Percentiles rank a stretch among this genome's conserved stretches.
Evolutionary conservation across 2,329 filamentous ascomycete species (phyloP).

Genomic region (Intubia oerlemansii): DNA sequence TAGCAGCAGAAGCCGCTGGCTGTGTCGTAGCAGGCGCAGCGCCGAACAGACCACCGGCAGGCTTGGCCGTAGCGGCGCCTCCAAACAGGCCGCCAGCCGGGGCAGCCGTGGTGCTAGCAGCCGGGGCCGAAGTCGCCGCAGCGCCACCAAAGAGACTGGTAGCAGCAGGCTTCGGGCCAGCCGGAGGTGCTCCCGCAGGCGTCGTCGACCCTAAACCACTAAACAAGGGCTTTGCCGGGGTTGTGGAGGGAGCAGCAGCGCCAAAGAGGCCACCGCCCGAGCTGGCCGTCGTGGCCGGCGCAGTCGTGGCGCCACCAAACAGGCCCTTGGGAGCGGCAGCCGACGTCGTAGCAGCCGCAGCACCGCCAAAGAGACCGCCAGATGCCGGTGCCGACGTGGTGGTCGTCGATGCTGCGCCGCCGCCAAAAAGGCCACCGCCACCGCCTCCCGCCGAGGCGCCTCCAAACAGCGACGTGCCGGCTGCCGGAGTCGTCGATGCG

Average conservation of each 20-base stretch:
- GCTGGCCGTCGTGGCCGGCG: not conserved
- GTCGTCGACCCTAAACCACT: slow-evolving; percentile 27
- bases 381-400: slow-evolving; percentile 7
- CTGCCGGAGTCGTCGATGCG: not conserved
- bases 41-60: not conserved
- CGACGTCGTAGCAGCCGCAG: not conserved
- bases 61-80: not conserved
- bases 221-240: slow-evolving; percentile 26
- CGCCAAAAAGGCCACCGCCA: slow-evolving; percentile 15
- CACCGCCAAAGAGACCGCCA: slow-evolving; percentile 6
- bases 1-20: slow-evolving; percentile 2
- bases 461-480: slow-evolving; percentile 4
- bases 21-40: not conserved
- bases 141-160: slow-evolving; percentile 4
- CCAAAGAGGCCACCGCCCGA: slow-evolving; percentile 2
- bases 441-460: slow-evolving; percentile 1
- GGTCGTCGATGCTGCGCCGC: slow-evolving; percentile 4
- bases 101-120: slow-evolving; percentile 1
- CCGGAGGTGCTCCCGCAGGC: slow-evolving; percentile 31
- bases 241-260: slow-evolving; percentile 12
- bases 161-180: slow-evolving; percentile 13
- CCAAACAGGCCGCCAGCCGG: slow-evolving; percentile 3
- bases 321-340: not conserved
- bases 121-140: slow-evolving; percentile 4
- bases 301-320: not conserved